Evolutionary conservation across 306 rosid species (phyloP).

Genomic region (Ziziphus jujuba): DNA sequence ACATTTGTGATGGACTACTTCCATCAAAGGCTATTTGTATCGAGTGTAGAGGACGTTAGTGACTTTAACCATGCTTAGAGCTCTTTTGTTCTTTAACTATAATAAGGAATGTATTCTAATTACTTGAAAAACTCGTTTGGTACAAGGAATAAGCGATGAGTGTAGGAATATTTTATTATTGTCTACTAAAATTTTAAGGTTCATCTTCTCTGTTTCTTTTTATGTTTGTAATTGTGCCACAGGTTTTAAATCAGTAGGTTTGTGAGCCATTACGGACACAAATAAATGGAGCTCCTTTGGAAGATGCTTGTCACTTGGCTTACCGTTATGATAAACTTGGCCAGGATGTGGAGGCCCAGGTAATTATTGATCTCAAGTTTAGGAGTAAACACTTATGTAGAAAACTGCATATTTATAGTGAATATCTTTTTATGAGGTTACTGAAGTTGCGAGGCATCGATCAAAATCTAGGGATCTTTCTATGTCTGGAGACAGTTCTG

Average conservation of each 20-base stretch:
- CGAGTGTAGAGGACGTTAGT: background rate
- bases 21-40: background rate
- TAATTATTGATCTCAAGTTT: conserved; percentile 32
- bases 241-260: conserved; percentile 64
- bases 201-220: conserved; percentile 23
- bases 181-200: conserved; percentile 25
- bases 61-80: no score
- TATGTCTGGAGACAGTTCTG: conserved; percentile 65
- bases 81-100: background rate
- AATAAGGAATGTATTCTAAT: background rate
- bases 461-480: conserved; percentile 75
- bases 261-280: conserved; percentile 81
- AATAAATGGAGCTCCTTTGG: conserved; percentile 90
- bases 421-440: conserved; percentile 59
- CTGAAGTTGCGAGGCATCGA: conserved; percentile 86
- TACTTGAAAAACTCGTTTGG: background rate
- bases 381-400: conserved; percentile 32
- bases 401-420: conserved; percentile 33
- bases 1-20: background rate
- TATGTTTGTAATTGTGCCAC: conserved; percentile 51
- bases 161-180: background rate
- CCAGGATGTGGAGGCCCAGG: conserved; percentile 89
- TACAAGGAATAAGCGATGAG: background rate
- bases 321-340: conserved; percentile 77
- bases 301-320: conserved; percentile 93